Evolutionary conservation across 805 yeast species (phyloP).

Genomic region (Suhomyces sp.): DNA sequence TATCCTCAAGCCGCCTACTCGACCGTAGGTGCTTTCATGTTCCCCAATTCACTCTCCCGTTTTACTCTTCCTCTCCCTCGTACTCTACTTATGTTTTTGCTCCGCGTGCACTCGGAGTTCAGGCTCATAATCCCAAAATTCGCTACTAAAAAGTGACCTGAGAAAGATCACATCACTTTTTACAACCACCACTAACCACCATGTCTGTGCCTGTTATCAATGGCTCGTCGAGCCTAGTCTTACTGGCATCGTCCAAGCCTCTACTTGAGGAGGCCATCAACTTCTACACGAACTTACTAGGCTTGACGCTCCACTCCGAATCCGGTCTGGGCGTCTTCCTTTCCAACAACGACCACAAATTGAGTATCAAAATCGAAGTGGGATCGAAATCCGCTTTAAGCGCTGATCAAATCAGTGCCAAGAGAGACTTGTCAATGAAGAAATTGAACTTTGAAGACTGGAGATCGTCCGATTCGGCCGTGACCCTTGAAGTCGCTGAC

Average conservation of each 20-base stretch:
- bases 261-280: conserved; percentile 45
- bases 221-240: conserved; percentile 52
- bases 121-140: background rate
- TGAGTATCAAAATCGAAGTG: conserved; percentile 19
- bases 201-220: conserved; percentile 44
- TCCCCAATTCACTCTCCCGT: no score
- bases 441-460: conserved; percentile 40
- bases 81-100: background rate
- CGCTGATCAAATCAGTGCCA: conserved; percentile 16
- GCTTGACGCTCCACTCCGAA: conserved; percentile 23
- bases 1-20: no score
- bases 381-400: conserved; percentile 15
- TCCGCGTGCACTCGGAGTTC: background rate
- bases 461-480: conserved; percentile 45
- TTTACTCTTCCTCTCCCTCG: background rate
- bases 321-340: conserved; percentile 17
- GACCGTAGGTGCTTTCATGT: no score
- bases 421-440: conserved; percentile 11
- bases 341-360: conserved; percentile 19
- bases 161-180: background rate
- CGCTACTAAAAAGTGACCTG: background rate
- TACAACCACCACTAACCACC: background rate
- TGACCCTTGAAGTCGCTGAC: conserved; percentile 46
- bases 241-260: conserved; percentile 49
- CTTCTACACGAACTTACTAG: conserved; percentile 52